These are phyloP conservation scores for Trypanosoma caninum DNA, from an alignment of 208 protist genomes.

Conservation along the genomic window DNA sequence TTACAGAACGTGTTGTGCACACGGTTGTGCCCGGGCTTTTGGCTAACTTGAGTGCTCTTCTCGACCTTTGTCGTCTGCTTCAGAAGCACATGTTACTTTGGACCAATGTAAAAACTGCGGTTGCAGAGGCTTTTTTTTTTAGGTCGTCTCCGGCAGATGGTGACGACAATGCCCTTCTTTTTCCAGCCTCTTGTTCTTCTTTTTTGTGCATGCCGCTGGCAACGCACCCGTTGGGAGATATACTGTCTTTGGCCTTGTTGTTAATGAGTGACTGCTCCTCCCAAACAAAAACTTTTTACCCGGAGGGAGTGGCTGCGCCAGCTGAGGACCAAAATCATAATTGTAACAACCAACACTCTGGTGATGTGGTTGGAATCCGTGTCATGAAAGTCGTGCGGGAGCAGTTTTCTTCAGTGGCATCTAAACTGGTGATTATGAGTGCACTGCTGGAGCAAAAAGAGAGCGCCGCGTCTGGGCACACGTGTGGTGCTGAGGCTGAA, in stretches of 20 bases:
- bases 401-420: slow-evolving; percentile 3
- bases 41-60: slow-evolving; percentile 27
- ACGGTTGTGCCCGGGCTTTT: slow-evolving; percentile 32
- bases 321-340: not conserved
- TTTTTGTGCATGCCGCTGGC: not conserved
- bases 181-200: not conserved
- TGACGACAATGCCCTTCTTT: not conserved
- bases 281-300: not conserved
- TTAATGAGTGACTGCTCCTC: not conserved
- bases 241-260: slow-evolving; percentile 12
- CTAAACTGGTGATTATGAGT: slow-evolving; percentile 12
- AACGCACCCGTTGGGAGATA: slow-evolving; percentile 12
- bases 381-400: slow-evolving; percentile 8
- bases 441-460: slow-evolving; percentile 18
- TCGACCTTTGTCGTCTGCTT: slow-evolving; percentile 31
- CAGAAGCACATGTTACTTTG: slow-evolving; percentile 37
- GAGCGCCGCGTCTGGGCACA: not conserved
- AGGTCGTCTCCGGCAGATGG: not conserved
- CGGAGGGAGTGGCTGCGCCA: not conserved
- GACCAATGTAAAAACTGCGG: slow-evolving; percentile 9
- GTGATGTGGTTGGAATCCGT: not conserved
- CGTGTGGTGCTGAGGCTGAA: not conserved
- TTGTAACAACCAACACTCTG: not conserved
- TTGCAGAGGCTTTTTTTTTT: slow-evolving; percentile 30
- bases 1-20: slow-evolving; percentile 44